phyloP scores from a whole-genome alignment of 2,329 filamentous ascomycete species.

The Cladophialophora chaetospira region DNA sequence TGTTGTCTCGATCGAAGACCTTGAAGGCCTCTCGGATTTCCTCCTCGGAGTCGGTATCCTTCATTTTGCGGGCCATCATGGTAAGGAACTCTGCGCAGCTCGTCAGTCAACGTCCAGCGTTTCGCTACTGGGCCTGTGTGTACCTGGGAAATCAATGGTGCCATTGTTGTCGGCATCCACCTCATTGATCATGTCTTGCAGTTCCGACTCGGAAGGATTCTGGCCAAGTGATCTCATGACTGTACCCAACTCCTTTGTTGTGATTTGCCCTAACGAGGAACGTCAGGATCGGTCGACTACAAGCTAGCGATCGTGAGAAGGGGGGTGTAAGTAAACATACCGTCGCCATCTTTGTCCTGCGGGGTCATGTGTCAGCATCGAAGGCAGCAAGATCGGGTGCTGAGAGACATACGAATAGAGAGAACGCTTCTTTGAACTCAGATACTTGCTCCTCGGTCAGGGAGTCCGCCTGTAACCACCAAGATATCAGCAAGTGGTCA shows the following conservation, averaged over 20 bases:
- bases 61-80: slow-evolving; percentile 95
- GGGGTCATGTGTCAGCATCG: slow-evolving; percentile 32
- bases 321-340: slow-evolving; percentile 57
- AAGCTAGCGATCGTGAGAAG: not conserved
- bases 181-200: slow-evolving; percentile 94
- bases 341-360: slow-evolving; percentile 89
- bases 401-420: slow-evolving; percentile 84
- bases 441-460: slow-evolving; percentile 99
- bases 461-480: slow-evolving; percentile 75
- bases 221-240: slow-evolving; percentile 89
- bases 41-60: slow-evolving; percentile 88
- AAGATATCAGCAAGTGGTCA: slow-evolving; percentile 14
- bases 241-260: slow-evolving; percentile 85
- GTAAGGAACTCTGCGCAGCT: slow-evolving; percentile 74
- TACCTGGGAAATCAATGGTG: slow-evolving; percentile 89
- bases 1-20: slow-evolving; percentile 88
- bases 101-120: slow-evolving; percentile 12
- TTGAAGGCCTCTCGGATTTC: slow-evolving; percentile 90
- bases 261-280: slow-evolving; percentile 73
- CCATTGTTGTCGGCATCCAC: slow-evolving; percentile 91
- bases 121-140: slow-evolving; percentile 36
- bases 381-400: not conserved
- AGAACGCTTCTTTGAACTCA: slow-evolving; percentile 99
- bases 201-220: slow-evolving; percentile 85
- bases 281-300: not conserved